A percentile compares a stretch with the other conserved stretches of the same genome.
phyloP scores from a whole-genome alignment of 108 stramenopile species.

The Conticribra weissflogii region DNA sequence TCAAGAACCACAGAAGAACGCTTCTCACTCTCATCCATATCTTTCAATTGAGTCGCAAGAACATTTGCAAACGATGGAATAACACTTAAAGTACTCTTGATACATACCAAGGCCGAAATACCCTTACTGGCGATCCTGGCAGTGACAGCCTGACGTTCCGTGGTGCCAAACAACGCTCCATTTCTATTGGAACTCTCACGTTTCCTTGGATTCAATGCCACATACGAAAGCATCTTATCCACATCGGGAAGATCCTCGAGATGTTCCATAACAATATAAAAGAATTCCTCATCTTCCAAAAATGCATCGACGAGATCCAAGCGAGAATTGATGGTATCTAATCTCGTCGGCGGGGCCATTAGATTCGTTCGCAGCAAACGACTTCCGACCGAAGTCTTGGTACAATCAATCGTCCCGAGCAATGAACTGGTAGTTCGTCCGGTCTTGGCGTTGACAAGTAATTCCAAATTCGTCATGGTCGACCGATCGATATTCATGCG shows the following conservation, averaged over 20 bases:
- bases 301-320: slow-evolving; percentile 87
- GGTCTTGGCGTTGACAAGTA: slow-evolving; percentile 83
- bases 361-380: slow-evolving; percentile 82
- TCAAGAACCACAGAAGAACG: not conserved
- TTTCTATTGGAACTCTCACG: slow-evolving; percentile 12
- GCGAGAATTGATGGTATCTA: slow-evolving; percentile 84
- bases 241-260: slow-evolving; percentile 78
- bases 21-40: slow-evolving; percentile 39
- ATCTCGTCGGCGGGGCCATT: slow-evolving; percentile 80
- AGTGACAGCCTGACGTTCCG: slow-evolving; percentile 44
- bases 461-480: slow-evolving; percentile 77
- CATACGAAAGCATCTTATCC: slow-evolving; percentile 83
- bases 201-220: slow-evolving; percentile 64
- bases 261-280: slow-evolving; percentile 83
- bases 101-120: slow-evolving; percentile 83
- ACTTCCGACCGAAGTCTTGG: slow-evolving; percentile 86
- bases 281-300: slow-evolving; percentile 80
- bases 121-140: slow-evolving; percentile 77
- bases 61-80: slow-evolving; percentile 70
- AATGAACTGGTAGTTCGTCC: slow-evolving; percentile 69
- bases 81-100: slow-evolving; percentile 77
- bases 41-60: slow-evolving; percentile 69
- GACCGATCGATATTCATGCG: slow-evolving; percentile 86
- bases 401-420: slow-evolving; percentile 81
- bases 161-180: slow-evolving; percentile 44